These are phyloP conservation scores for Helotiales sp. DNA, from an alignment of 2,329 filamentous ascomycete species.

Conservation along the genomic window DNA sequence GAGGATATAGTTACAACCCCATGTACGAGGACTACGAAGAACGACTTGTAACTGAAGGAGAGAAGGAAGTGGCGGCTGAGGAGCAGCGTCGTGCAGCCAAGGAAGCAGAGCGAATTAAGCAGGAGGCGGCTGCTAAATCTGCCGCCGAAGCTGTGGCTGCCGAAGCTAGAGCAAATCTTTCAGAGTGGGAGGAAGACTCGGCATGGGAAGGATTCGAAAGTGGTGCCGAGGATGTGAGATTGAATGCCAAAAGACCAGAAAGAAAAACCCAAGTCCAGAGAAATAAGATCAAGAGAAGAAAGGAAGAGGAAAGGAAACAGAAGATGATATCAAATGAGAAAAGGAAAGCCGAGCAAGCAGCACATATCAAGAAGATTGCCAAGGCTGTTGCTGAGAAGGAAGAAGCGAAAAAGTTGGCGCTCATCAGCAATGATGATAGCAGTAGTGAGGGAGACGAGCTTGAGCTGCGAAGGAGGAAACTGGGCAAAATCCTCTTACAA, in stretches of 20 bases:
- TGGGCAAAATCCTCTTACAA: constrained; percentile 73
- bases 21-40: constrained; percentile 82
- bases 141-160: constrained; percentile 75
- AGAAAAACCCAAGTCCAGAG: constrained; percentile 84
- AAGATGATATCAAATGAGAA: constrained; percentile 77
- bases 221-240: constrained; percentile 65
- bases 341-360: constrained; percentile 69
- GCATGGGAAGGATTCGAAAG: constrained; percentile 91
- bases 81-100: constrained; percentile 68
- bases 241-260: constrained; percentile 73
- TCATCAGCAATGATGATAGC: constrained; percentile 48
- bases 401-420: constrained; percentile 44
- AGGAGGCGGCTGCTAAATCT: constrained; percentile 68
- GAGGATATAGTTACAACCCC: constrained; percentile 91
- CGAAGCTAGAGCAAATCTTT: constrained; percentile 63
- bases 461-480: constrained; percentile 67
- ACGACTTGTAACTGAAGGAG: constrained; percentile 71
- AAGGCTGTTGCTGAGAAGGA: constrained; percentile 63
- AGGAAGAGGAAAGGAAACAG: constrained; percentile 77
- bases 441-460: constrained; percentile 60
- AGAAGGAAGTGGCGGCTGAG: constrained; percentile 78
- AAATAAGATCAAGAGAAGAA: constrained; percentile 85
- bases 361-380: constrained; percentile 70
- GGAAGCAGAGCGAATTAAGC: constrained; percentile 64
- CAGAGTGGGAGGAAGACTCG: constrained; percentile 81